Evolutionary conservation across 148 eudicot species (phyloP).

Genomic region (Chenopodium suecicum): DNA sequence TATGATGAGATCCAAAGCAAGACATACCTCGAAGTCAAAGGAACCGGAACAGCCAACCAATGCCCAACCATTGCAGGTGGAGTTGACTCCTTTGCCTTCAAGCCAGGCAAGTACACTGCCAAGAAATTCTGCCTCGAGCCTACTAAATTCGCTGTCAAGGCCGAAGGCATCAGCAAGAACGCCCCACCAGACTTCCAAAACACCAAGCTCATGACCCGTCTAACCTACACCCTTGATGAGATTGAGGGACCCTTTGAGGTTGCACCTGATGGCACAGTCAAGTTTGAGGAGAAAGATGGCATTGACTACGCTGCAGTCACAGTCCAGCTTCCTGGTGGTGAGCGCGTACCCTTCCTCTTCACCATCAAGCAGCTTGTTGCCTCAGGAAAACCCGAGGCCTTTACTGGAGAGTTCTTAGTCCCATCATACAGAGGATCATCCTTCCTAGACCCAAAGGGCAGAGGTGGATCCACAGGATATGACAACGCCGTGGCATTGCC

Average conservation of each 20-base stretch:
- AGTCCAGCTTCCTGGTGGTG: constrained; percentile 96
- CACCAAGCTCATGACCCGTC: constrained; percentile 97
- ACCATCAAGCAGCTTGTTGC: constrained; percentile 93
- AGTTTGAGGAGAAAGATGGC: constrained; percentile 97
- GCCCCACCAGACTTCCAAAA: constrained; percentile 84
- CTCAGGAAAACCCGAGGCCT: constrained; percentile 79
- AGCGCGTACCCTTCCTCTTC: constrained; percentile 95
- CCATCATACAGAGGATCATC: constrained; percentile 99
- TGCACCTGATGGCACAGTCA: constrained; percentile 64
- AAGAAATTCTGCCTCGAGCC: constrained; percentile 96
- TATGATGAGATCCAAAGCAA: constrained; percentile 94
- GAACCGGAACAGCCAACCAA: constrained; percentile 97
- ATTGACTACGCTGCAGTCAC: constrained; percentile 99
- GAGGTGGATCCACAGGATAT: constrained; percentile 96
- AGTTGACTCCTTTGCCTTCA: constrained; percentile 65
- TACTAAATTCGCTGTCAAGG: constrained; percentile 87
- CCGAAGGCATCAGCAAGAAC: constrained; percentile 81
- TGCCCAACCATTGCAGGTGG: constrained; percentile 88
- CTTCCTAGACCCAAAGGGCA: constrained; percentile 97
- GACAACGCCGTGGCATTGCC: constrained; percentile 97
- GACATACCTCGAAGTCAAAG: constrained; percentile 93
- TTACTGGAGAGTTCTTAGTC: constrained; percentile 77
- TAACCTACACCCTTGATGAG: constrained; percentile 96
- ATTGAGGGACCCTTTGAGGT: constrained; percentile 97
- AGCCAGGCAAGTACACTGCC: constrained; percentile 87